Conservation (phyloP, 2,329 filamentous ascomycete genomes). For the Seiridium unicorne region DNA sequence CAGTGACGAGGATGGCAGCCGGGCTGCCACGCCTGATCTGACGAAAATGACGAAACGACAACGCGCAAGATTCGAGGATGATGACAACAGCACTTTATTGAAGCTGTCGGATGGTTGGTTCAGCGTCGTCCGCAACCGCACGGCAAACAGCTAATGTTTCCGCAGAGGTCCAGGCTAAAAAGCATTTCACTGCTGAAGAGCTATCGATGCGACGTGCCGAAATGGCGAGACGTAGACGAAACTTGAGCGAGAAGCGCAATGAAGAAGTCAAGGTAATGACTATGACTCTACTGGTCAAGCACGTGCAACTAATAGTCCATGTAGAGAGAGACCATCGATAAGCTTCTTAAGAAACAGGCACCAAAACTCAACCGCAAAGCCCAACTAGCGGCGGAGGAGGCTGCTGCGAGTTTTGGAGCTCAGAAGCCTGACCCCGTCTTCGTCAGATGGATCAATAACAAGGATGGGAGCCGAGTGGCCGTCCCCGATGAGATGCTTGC, state of each 20-base stretch:
- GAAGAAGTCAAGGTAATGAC: constrained; percentile 59
- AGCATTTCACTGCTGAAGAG: constrained; percentile 60
- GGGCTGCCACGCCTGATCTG: constrained; percentile 51
- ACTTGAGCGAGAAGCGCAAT: constrained; percentile 63
- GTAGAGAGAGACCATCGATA: constrained; percentile 89
- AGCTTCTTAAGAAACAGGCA: constrained; percentile 81
- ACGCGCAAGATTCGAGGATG: constrained; percentile 56
- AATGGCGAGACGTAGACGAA: constrained; percentile 60
- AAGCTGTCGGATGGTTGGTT: constrained; percentile 58
- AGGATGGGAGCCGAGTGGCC: constrained; percentile 59
- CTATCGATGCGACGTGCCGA: constrained; percentile 61
- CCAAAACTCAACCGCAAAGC: constrained; percentile 66
- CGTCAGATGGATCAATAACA: constrained; percentile 69
- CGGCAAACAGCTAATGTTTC: constrained; percentile 12
- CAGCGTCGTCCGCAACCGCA: background rate
- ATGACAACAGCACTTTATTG: constrained; percentile 49
- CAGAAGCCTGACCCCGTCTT: constrained; percentile 59
- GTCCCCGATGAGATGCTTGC: constrained; percentile 69
- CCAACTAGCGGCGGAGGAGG: constrained; percentile 44
- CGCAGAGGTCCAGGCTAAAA: constrained; percentile 63
- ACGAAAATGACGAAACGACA: constrained; percentile 62
- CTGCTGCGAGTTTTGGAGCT: constrained; percentile 27
- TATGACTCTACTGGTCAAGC: background rate
- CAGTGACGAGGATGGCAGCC: constrained; percentile 44
- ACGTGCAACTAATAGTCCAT: background rate